Base-by-base conservation (phyloP, 441 rosid genomes). In the Flueggea neowawraea region DNA sequence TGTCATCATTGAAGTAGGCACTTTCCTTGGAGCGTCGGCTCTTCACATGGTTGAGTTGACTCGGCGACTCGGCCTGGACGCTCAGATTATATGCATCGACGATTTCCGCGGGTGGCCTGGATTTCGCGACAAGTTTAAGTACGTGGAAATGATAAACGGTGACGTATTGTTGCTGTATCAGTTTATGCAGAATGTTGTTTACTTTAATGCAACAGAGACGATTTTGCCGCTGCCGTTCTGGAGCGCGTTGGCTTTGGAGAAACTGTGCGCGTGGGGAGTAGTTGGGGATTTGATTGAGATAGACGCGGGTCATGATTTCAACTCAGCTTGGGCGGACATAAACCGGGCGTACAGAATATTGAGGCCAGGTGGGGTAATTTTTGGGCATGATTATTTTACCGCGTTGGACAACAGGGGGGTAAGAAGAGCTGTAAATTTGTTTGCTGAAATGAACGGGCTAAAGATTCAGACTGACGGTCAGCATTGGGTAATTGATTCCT, bases 101-200 rank as follows among this genome's bases (percentile, higher is more conserved):
- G 91, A 88, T 15, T 85, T 85, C 36, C 87, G 91, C 16, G 91
- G 91, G 5, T 88, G 95, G 91, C 84, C 91, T 4, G 89, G 86
- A 22, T 88, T 88, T 33, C 81, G 75, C 1, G 81, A 77, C 69
- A 69, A 74, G 70, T 74, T 82, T 62, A 80, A 74, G n/a, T 84
- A 75, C 64, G 60, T 83, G 3, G 54, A 43, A 13, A 58, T 77
- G 66, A 61, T 85, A 36, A 88, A 85, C 79, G 91, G 91, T 41
- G 84, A 88, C 82, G 80, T 82, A 60, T 48, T 80, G 51, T 64
- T 88, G 43, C 16, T 83, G 54, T 77, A 78, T 31, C 95, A 88
- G 57, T 88, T 85, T 58, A 65, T 88, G 81, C 83, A 85, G 45
- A 85, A 88, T 17, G 84, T 82, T 13, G 71, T 80, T 54, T 63